Conservation (phyloP, 1,284 basidiomycete genomes). For the Rhodotorula sp. region DNA sequence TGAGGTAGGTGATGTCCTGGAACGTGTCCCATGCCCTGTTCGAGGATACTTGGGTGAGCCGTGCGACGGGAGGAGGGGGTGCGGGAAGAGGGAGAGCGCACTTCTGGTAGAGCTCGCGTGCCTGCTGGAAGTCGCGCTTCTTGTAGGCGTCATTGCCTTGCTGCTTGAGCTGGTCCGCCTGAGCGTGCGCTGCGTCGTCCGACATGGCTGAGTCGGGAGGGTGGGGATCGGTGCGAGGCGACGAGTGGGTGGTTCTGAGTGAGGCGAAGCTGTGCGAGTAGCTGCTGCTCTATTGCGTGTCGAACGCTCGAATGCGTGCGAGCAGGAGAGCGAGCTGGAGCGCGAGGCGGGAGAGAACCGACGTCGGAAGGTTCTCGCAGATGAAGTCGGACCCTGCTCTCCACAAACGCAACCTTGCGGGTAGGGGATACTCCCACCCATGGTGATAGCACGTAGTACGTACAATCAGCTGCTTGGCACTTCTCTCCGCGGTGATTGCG, state of each 20-base stretch:
- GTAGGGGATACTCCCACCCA: too few relatives aligned
- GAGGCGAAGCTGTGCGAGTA: neutral
- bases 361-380: constrained; percentile 1
- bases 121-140: constrained; percentile 53
- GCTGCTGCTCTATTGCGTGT: neutral
- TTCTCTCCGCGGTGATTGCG: too few relatives aligned
- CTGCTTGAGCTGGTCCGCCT: constrained; percentile 58
- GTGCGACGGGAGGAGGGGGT: too few relatives aligned
- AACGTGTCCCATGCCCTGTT: constrained; percentile 85
- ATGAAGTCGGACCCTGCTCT: neutral
- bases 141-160: constrained; percentile 83
- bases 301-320: too few relatives aligned
- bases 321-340: too few relatives aligned
- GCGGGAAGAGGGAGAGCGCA: neutral
- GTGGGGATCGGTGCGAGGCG: neutral
- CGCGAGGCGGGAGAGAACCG: neutral
- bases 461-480: too few relatives aligned
- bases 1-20: constrained; percentile 88
- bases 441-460: too few relatives aligned
- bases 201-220: constrained; percentile 22
- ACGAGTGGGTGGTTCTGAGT: neutral
- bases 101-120: constrained; percentile 52
- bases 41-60: neutral
- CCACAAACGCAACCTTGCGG: too few relatives aligned
- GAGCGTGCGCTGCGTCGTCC: constrained; percentile 3